Evolutionary conservation across 768 basidiomycete species (phyloP).

Genomic region (Hortiboletus campestris): DNA sequence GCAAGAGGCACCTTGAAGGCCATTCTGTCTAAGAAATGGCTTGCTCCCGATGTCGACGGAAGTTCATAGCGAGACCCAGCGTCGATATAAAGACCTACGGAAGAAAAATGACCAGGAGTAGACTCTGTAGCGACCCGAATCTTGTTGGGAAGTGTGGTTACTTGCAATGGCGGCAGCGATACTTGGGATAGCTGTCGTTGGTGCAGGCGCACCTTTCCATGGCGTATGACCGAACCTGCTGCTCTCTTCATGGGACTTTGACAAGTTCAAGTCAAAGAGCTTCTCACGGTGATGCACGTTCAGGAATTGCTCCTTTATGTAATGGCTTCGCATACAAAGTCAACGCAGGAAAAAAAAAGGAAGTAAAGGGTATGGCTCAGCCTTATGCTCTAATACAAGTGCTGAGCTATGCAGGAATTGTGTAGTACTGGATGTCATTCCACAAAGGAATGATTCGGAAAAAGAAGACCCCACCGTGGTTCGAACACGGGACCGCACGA

Average conservation of each 20-base stretch:
- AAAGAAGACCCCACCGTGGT: slow-evolving; percentile 48
- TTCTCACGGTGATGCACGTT: neutral
- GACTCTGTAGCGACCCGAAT: slow-evolving; percentile 89
- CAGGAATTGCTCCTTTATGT: neutral
- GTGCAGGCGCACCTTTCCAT: slow-evolving; percentile 27
- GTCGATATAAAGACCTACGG: slow-evolving; percentile 90
- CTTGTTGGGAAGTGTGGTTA: slow-evolving; percentile 90
- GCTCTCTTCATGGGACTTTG: slow-evolving; percentile 39
- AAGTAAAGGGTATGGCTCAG: no score
- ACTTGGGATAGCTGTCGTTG: slow-evolving; percentile 27
- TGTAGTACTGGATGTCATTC: no score
- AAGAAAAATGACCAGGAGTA: slow-evolving; percentile 91
- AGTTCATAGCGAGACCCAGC: slow-evolving; percentile 91
- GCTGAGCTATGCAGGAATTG: no score
- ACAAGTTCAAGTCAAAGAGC: neutral
- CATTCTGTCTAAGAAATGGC: slow-evolving; percentile 92
- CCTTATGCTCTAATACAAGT: no score
- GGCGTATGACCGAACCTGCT: slow-evolving; percentile 38
- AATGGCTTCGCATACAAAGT: neutral
- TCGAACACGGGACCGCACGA: slow-evolving; percentile 58
- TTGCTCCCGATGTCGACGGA: slow-evolving; percentile 67
- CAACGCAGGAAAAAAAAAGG: neutral
- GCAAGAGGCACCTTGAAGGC: slow-evolving; percentile 80
- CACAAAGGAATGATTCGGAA: slow-evolving; percentile 11
- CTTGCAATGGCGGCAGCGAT: slow-evolving; percentile 42